Conservation (phyloP, 116 monocot species). For the Phalaenopsis hybrid region DNA sequence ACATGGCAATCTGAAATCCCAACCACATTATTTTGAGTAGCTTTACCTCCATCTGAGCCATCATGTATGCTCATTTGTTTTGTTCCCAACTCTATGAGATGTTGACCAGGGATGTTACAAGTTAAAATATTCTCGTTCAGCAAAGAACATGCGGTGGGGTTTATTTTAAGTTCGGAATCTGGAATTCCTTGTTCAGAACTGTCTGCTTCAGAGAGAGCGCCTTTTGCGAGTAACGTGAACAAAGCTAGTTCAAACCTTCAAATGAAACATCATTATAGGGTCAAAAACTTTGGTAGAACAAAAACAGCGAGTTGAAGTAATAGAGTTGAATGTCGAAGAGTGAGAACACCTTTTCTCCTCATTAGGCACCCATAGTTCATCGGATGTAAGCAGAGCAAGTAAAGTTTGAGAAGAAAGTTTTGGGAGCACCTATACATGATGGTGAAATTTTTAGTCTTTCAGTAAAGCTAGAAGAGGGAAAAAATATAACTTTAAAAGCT, state of each 20-base stretch:
- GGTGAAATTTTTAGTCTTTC: not conserved
- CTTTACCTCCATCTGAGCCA: constrained; percentile 35
- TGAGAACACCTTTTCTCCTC: constrained; percentile 81
- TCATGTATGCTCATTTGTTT: constrained; percentile 33
- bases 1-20: constrained; percentile 49
- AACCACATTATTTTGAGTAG: constrained; percentile 37
- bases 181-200: constrained; percentile 29
- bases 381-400: constrained; percentile 86
- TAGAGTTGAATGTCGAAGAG: constrained; percentile 3
- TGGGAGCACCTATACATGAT: constrained; percentile 62
- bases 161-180: constrained; percentile 24
- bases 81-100: constrained; percentile 43
- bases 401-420: constrained; percentile 95
- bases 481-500: not conserved
- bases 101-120: constrained; percentile 15
- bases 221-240: constrained; percentile 66
- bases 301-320: constrained; percentile 4
- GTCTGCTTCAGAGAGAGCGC: constrained; percentile 37
- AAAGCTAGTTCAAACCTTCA: constrained; percentile 92
- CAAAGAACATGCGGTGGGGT: constrained; percentile 19
- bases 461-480: not conserved
- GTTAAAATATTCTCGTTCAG: constrained; percentile 28
- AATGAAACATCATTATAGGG: not conserved
- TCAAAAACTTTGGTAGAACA: constrained; percentile 3
- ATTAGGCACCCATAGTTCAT: constrained; percentile 93